A percentile compares a stretch with the other conserved stretches of the same genome.
Evolutionary conservation across 164 flowering plant species (phyloP).

Genomic region (Protea cynaroides): DNA sequence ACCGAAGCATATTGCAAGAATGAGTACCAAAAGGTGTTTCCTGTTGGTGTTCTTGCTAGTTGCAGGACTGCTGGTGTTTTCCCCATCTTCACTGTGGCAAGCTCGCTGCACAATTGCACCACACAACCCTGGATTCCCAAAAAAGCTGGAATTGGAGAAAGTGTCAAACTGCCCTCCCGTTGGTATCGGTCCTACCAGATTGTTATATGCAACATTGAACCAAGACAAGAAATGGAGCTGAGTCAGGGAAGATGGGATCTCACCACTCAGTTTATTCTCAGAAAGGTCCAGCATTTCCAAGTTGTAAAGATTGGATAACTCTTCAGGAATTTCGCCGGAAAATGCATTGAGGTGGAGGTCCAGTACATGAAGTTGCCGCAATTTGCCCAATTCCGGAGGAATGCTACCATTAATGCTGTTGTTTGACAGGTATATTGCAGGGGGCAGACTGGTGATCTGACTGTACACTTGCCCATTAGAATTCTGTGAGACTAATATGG

Average conservation of each 20-base stretch:
- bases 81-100: too few species aligned
- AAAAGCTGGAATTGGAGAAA: constrained; percentile 39
- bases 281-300: constrained; percentile 56
- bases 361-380: constrained; percentile 41
- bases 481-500: constrained; percentile 34
- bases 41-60: too few species aligned
- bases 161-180: constrained; percentile 62
- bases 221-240: constrained; percentile 49
- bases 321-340: constrained; percentile 47
- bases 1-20: too few species aligned
- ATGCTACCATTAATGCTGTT: constrained; percentile 48
- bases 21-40: too few species aligned
- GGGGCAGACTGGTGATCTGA: constrained; percentile 53
- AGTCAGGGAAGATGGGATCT: constrained; percentile 48
- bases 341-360: constrained; percentile 53
- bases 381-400: constrained; percentile 47
- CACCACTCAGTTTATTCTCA: constrained; percentile 42
- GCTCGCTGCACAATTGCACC: constrained; percentile 25
- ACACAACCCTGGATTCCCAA: constrained; percentile 44
- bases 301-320: constrained; percentile 45
- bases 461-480: constrained; percentile 44
- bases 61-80: too few species aligned
- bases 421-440: constrained; percentile 44
- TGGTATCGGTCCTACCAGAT: constrained; percentile 58
- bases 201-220: constrained; percentile 52